Conservation (phyloP, 2,329 filamentous ascomycete species). For the Monosporascus sp. region DNA sequence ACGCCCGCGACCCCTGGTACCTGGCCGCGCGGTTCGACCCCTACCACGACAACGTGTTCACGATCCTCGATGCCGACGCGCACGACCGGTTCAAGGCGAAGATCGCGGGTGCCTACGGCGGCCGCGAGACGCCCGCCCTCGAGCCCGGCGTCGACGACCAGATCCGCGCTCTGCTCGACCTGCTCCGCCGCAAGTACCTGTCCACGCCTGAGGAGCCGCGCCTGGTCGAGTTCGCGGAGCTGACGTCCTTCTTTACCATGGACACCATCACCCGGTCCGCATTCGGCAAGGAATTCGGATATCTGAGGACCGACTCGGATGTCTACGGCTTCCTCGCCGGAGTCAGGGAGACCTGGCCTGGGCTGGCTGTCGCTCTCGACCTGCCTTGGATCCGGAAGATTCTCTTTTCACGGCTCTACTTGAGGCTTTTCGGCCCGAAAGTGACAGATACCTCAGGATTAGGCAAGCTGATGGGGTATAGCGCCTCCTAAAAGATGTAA, state of each 20-base stretch:
- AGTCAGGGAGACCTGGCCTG: slow-evolving; percentile 2
- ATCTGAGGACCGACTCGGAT: slow-evolving; percentile 12
- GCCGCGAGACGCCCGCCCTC: slow-evolving; percentile 12
- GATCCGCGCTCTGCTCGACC: slow-evolving; percentile 6
- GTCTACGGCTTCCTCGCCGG: slow-evolving; percentile 11
- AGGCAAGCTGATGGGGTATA: slow-evolving; percentile 16
- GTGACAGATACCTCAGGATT: slow-evolving; percentile 10
- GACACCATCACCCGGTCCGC: slow-evolving; percentile 18
- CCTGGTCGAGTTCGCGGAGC: slow-evolving; percentile 12
- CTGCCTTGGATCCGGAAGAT: slow-evolving; percentile 13
- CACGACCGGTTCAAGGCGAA: slow-evolving; percentile 16
- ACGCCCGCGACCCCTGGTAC: slow-evolving; percentile 14
- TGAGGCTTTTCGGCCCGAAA: slow-evolving; percentile 15
- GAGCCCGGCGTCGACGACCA: slow-evolving; percentile 15
- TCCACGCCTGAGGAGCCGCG: not conserved
- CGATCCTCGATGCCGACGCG: slow-evolving; percentile 5
- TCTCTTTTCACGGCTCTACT: slow-evolving; percentile 9
- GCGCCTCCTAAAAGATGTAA: not conserved
- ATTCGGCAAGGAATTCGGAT: slow-evolving; percentile 19
- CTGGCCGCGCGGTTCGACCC: slow-evolving; percentile 11
- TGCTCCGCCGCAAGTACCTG: slow-evolving; percentile 14
- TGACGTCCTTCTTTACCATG: slow-evolving; percentile 13
- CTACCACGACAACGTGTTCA: slow-evolving; percentile 12
- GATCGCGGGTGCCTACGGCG: slow-evolving; percentile 12
- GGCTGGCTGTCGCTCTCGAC: slow-evolving; percentile 8